Evolutionary conservation across 495 filamentous ascomycete species (phyloP), one percentile per base, ranked within the genome.

Genomic region (Eremomyces bilateralis): DNA sequence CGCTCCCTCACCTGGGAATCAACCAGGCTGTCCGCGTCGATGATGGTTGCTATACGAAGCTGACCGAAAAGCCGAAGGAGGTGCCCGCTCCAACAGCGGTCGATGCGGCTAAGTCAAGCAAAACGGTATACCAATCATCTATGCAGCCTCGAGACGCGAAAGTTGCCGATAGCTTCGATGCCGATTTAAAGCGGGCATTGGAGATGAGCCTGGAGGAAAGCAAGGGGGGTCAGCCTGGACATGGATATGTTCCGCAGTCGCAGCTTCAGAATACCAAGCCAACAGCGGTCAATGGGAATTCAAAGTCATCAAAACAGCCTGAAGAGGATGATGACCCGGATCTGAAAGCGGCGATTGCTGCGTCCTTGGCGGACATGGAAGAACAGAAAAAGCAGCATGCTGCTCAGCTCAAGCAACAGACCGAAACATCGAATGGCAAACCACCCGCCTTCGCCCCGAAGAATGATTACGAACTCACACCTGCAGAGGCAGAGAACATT

Each of bases 151-250:
- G 88, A 29, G 73, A 69, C 44, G 80, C 82, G 15, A 67, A 82
- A 39, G 75, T 83, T 10, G 71, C 77, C 33, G 76, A 85, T 31
- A 78, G 84, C 39, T 94, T 90, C 47, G 88, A 97, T 48, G 85
- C 93, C 39, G 88, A 97, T 55, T 59, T 97, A 20, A 90, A 91
- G 47, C 73, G 70, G 43, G 88, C 88, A 3, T 52, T 97, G 34
- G 76, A 91, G 35, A 93, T 97, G 84, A 95, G 88, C 43, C 58
- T 97, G 19, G 88, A 95, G 43, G 88, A 97, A 39, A 80, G 80
- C 21, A 75, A 77, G 48, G 72, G 67, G 25, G 64, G 75, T 46
- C 24, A 6, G 13, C 10, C 10, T 32, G 30, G 30, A 6, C 8
- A 16, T 10, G 77, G 77, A 13, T 83, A 77, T 50, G 67, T 77